Percentiles rank a stretch among this genome's conserved stretches.
Evolutionary conservation across 2,329 filamentous ascomycete genomes (phyloP).

Genomic region (Esteya vermicola): DNA sequence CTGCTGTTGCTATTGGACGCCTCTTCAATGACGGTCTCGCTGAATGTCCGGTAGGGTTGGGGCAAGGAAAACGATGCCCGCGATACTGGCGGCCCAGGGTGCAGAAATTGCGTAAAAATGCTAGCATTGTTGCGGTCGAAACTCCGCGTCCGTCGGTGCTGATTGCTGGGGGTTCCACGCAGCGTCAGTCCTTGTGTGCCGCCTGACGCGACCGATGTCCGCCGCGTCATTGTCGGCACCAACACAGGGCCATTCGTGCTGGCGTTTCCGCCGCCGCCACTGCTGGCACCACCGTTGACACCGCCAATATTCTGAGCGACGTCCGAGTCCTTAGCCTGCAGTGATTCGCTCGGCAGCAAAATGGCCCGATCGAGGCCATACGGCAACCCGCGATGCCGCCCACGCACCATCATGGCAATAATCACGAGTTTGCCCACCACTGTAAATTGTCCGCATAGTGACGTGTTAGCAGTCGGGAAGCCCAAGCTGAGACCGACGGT

Average conservation of each 20-base stretch:
- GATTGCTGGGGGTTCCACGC: constrained; percentile 15
- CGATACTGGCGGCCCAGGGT: constrained; percentile 26
- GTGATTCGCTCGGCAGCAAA: constrained; percentile 41
- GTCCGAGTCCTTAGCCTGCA: constrained; percentile 40
- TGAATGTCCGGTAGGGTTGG: constrained; percentile 3
- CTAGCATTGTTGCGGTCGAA: constrained; percentile 26
- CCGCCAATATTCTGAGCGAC: too few species aligned
- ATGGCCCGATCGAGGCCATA: constrained; percentile 52
- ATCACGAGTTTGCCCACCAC: constrained; percentile 57
- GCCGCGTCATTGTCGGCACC: constrained; percentile 17
- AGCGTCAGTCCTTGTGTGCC: constrained; percentile 13
- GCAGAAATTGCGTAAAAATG: constrained; percentile 30
- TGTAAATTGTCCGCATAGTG: constrained; percentile 70
- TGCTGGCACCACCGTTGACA: too few species aligned
- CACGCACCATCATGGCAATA: constrained; percentile 55
- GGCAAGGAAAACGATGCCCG: background rate
- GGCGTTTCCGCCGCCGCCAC: constrained; percentile 20
- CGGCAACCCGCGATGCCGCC: constrained; percentile 52
- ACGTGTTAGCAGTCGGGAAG: constrained; percentile 60
- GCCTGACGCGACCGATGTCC: constrained; percentile 21
- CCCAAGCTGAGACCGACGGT: constrained; percentile 87
- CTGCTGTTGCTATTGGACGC: background rate
- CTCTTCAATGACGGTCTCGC: constrained; percentile 4
- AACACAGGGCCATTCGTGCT: constrained; percentile 10
- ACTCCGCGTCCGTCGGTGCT: constrained; percentile 21